These are phyloP conservation scores for Talaromyces sp. DNA, from an alignment of 2,329 filamentous ascomycete genomes.

Conservation along the genomic window DNA sequence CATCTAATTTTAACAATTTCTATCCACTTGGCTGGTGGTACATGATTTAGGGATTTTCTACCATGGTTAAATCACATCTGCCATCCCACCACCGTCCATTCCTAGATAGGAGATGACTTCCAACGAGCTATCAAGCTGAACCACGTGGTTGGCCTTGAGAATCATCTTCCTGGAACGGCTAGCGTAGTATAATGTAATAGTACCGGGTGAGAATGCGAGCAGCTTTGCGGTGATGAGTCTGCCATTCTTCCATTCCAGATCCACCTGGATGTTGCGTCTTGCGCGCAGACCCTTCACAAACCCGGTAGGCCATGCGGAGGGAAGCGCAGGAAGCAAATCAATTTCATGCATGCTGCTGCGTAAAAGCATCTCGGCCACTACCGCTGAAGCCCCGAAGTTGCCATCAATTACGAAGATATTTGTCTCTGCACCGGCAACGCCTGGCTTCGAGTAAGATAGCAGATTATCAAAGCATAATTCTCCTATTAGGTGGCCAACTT, in stretches of 20 bases:
- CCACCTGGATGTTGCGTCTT: not conserved
- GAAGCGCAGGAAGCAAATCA: slow-evolving; percentile 3
- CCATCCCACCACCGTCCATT: not conserved
- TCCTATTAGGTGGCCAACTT: slow-evolving; percentile 3
- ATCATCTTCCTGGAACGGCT: not conserved
- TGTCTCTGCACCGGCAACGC: slow-evolving; percentile 5
- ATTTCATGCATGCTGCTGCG: slow-evolving; percentile 1
- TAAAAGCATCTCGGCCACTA: slow-evolving; percentile 1
- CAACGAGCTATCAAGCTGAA: not conserved
- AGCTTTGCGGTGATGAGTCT: not conserved
- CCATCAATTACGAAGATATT: slow-evolving; percentile 9
- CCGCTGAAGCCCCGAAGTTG: not conserved
- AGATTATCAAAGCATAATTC: not conserved
- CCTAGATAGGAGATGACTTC: not conserved
- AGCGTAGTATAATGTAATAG: not conserved
- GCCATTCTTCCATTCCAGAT: slow-evolving; percentile 2
- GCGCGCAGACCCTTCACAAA: not conserved
- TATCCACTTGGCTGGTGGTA: no score
- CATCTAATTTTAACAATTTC: no score
- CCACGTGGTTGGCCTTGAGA: not conserved
- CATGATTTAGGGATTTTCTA: not conserved
- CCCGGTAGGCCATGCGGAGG: not conserved
- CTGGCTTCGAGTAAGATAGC: slow-evolving; percentile 6
- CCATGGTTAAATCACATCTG: not conserved
- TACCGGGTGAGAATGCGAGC: not conserved